Percentiles rank a stretch among this genome's conserved stretches.
Evolutionary conservation across 768 basidiomycete species (phyloP).

Genomic region (Agrocybe pediades): DNA sequence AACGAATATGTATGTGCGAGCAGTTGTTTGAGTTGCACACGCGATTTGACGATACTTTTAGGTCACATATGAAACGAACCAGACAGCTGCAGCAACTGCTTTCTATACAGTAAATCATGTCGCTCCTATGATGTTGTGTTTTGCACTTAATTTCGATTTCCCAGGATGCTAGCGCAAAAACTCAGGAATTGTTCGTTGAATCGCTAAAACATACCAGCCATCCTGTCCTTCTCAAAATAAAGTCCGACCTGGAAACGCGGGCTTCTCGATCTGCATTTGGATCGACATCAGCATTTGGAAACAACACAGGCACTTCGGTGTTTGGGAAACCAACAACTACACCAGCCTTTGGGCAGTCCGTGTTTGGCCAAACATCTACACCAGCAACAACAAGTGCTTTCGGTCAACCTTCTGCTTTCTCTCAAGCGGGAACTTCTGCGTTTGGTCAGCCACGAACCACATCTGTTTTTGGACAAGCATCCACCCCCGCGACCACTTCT

Average conservation of each 20-base stretch:
- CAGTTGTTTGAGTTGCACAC: background rate
- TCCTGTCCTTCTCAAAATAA: background rate
- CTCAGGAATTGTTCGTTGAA: conserved; percentile 51
- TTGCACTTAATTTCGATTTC: background rate
- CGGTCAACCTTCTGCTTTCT: conserved; percentile 31
- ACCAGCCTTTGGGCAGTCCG: conserved; percentile 11
- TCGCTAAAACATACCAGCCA: conserved; percentile 44
- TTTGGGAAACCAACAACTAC: conserved; percentile 6
- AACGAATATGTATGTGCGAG: conserved; percentile 68
- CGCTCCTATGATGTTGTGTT: background rate
- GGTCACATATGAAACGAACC: conserved; percentile 56
- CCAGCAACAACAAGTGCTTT: conserved; percentile 28
- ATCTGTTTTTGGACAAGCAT: conserved; percentile 27
- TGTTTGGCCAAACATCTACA: conserved; percentile 22
- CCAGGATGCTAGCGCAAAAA: conserved; percentile 52
- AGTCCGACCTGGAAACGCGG: background rate
- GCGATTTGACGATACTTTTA: background rate
- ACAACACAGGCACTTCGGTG: background rate
- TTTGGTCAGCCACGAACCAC: conserved; percentile 36
- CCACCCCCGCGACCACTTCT: conserved; percentile 24
- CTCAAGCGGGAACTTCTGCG: conserved; percentile 31
- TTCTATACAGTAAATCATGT: conserved; percentile 35
- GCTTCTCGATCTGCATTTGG: background rate
- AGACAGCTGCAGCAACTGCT: conserved; percentile 55
- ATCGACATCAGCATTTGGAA: conserved; percentile 29